Evolutionary conservation across 1,139 yeast species (phyloP).

Genomic region (Geotrichum australiense): DNA sequence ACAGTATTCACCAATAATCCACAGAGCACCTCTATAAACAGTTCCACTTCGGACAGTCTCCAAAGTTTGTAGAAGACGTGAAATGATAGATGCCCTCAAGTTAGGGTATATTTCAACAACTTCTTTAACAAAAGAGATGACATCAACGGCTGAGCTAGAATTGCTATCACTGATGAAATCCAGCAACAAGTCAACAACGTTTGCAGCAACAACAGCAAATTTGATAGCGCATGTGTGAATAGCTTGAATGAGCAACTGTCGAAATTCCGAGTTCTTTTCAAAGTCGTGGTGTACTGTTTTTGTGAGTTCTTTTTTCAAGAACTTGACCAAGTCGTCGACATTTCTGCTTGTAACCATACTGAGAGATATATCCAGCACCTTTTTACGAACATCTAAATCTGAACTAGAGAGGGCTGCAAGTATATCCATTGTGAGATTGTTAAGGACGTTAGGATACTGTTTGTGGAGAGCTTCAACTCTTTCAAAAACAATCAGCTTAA

Average conservation of each 20-base stretch:
- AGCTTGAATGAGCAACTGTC: slow-evolving; percentile 81
- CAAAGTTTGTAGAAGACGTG: slow-evolving; percentile 56
- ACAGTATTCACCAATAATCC: slow-evolving; percentile 95
- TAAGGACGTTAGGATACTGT: slow-evolving; percentile 75
- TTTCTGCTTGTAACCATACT: slow-evolving; percentile 78
- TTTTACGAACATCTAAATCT: slow-evolving; percentile 83
- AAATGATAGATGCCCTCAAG: slow-evolving; percentile 59
- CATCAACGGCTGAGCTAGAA: slow-evolving; percentile 82
- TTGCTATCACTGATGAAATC: slow-evolving; percentile 83
- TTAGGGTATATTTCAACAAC: slow-evolving; percentile 90
- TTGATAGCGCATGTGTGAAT: slow-evolving; percentile 85
- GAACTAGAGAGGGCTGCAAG: slow-evolving; percentile 79
- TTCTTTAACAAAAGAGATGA: slow-evolving; percentile 82
- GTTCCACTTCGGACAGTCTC: slow-evolving; percentile 74
- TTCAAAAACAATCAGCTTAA: slow-evolving; percentile 85
- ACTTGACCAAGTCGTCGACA: slow-evolving; percentile 87
- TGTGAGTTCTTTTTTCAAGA: slow-evolving; percentile 85
- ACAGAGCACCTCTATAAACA: slow-evolving; percentile 86
- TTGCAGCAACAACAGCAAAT: slow-evolving; percentile 86
- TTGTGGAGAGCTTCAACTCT: slow-evolving; percentile 71
- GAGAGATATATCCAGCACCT: slow-evolving; percentile 77
- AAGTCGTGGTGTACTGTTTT: slow-evolving; percentile 56
- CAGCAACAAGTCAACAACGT: slow-evolving; percentile 79
- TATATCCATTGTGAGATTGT: slow-evolving; percentile 79
- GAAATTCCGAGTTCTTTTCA: slow-evolving; percentile 77